phyloP scores from a whole-genome alignment of 192 early-diverging fungal genomes.

The Linnemannia hyalina region DNA sequence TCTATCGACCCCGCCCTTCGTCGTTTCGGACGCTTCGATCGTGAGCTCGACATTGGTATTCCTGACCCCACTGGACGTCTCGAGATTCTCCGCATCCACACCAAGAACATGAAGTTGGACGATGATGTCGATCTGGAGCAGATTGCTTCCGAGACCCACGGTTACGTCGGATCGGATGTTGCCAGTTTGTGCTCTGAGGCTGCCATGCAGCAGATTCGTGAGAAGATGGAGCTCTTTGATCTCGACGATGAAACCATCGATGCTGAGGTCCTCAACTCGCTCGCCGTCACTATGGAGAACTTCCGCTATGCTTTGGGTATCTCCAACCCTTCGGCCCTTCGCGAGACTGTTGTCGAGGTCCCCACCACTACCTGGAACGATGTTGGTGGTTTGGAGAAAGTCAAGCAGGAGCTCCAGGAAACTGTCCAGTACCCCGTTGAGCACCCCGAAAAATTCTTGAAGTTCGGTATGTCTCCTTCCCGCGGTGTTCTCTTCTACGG shows the following conservation, averaged over 20 bases:
- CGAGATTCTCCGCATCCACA: constrained; percentile 99
- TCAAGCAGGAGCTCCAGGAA: constrained; percentile 98
- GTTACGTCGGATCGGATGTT: constrained; percentile 97
- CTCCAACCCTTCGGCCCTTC: constrained; percentile 98
- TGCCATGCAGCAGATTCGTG: constrained; percentile 99
- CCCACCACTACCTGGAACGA: constrained; percentile 96
- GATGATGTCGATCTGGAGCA: constrained; percentile 98
- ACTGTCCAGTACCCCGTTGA: constrained; percentile 99
- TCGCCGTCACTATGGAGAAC: constrained; percentile 98
- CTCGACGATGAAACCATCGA: constrained; percentile 99
- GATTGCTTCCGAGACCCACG: constrained; percentile 97
- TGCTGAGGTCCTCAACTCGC: constrained; percentile 93
- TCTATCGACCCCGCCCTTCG: constrained; percentile 98
- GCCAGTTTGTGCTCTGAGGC: constrained; percentile 99
- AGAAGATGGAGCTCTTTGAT: constrained; percentile 99
- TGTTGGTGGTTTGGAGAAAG: constrained; percentile 97
- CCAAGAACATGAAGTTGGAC: constrained; percentile 99
- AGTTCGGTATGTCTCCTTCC: constrained; percentile 97
- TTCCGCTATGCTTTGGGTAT: constrained; percentile 94
- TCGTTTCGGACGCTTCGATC: constrained; percentile 99
- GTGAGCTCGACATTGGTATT: constrained; percentile 99
- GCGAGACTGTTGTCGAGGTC: constrained; percentile 98
- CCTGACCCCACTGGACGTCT: constrained; percentile 98
- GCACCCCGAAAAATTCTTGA: constrained; percentile 99
- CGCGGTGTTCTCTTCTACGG: constrained; percentile 99